Percentiles rank a stretch among this genome's conserved stretches.
phyloP scores from a whole-genome alignment of 1,284 basidiomycete genomes.

The Ceratobasidium sp. region DNA sequence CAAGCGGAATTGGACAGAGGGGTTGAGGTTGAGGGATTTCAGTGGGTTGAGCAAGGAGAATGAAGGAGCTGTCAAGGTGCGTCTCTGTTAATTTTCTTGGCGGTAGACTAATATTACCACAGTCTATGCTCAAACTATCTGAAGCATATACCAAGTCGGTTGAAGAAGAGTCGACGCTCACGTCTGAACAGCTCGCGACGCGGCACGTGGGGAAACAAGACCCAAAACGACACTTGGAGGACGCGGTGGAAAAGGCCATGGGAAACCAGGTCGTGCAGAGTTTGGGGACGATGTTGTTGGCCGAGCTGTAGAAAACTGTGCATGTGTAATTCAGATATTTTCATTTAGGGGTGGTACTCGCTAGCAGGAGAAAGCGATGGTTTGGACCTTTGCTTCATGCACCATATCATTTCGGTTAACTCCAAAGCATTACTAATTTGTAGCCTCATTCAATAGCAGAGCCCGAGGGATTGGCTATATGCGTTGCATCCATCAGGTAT shows the following conservation, averaged over 20 bases:
- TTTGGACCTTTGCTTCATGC: no score
- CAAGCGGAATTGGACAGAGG: slow-evolving; percentile 98
- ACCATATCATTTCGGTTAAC: no score
- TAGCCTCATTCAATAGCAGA: no score
- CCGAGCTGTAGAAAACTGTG: slow-evolving; percentile 65
- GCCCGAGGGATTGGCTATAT: no score
- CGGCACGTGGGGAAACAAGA: slow-evolving; percentile 98
- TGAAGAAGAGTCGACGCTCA: slow-evolving; percentile 92
- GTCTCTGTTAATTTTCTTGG: slow-evolving; percentile 44
- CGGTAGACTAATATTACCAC: slow-evolving; percentile 36
- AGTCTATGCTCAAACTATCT: slow-evolving; percentile 92
- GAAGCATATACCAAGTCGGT: slow-evolving; percentile 95
- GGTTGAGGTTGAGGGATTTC: slow-evolving; percentile 88
- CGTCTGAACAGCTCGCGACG: slow-evolving; percentile 89
- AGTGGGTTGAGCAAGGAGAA: slow-evolving; percentile 83
- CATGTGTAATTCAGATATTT: no score
- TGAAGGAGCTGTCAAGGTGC: slow-evolving; percentile 89
- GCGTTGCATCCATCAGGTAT: no score
- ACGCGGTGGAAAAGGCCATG: slow-evolving; percentile 96
- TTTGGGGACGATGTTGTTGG: slow-evolving; percentile 88
- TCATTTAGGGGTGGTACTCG: no score
- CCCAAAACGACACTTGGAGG: slow-evolving; percentile 95
- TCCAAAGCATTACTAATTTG: no score
- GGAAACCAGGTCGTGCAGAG: slow-evolving; percentile 95
- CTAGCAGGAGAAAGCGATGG: no score